Conservation (phyloP, 2,329 filamentous ascomycete genomes). For the Paraphaeosphaeria sporulosa region DNA sequence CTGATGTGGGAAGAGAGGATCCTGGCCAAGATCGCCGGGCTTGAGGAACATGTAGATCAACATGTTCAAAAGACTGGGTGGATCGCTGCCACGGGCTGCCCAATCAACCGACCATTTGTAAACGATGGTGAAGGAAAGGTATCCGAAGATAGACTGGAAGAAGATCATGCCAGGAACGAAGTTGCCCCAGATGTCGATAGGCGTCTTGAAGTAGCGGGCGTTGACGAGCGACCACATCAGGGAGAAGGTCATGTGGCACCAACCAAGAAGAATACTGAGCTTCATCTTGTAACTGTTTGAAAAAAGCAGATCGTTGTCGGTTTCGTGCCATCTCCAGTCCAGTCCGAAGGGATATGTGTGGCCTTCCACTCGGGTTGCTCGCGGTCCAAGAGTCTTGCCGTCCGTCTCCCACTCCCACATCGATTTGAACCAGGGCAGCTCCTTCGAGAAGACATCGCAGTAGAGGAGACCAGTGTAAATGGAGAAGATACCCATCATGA, state of each 20-base stretch:
- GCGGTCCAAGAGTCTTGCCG: slow-evolving; percentile 63
- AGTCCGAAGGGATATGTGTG: slow-evolving; percentile 96
- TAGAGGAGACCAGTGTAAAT: slow-evolving; percentile 97
- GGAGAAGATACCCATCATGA: slow-evolving; percentile 97
- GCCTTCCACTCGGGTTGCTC: slow-evolving; percentile 68
- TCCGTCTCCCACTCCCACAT: slow-evolving; percentile 85
- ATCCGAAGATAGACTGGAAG: slow-evolving; percentile 98
- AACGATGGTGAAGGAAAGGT: slow-evolving; percentile 89
- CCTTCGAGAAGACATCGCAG: slow-evolving; percentile 96
- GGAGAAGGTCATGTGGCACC: slow-evolving; percentile 99
- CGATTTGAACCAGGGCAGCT: slow-evolving; percentile 85
- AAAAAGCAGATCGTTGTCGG: slow-evolving; percentile 94
- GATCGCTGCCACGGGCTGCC: slow-evolving; percentile 69
- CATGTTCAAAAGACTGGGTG: slow-evolving; percentile 96
- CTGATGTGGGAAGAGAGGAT: slow-evolving; percentile 79
- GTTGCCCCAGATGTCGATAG: slow-evolving; percentile 96
- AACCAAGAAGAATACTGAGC: slow-evolving; percentile 95
- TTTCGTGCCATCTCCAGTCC: slow-evolving; percentile 95
- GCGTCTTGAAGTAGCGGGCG: slow-evolving; percentile 90
- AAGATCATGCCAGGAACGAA: slow-evolving; percentile 99
- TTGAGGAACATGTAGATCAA: slow-evolving; percentile 99
- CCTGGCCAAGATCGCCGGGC: slow-evolving; percentile 77
- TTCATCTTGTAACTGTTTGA: slow-evolving; percentile 99
- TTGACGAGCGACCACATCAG: slow-evolving; percentile 93
- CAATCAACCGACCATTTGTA: slow-evolving; percentile 98